These are phyloP conservation scores for Penicillium riverlandense DNA, from an alignment of 495 filamentous ascomycete genomes.

Conservation along the genomic window DNA sequence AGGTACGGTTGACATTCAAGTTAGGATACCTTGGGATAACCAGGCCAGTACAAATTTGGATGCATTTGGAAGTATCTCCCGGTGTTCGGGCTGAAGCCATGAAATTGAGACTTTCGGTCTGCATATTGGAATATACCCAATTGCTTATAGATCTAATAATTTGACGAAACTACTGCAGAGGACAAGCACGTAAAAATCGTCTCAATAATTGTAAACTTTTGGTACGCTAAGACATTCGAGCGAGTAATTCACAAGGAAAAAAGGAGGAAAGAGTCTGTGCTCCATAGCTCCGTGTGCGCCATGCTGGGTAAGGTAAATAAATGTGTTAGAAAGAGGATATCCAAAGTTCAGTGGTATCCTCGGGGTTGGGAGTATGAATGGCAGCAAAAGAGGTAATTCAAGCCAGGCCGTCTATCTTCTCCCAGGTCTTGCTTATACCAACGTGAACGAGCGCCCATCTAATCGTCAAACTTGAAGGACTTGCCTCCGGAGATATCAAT, in stretches of 20 bases:
- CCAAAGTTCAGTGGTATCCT: not conserved
- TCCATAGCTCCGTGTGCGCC: constrained; percentile 22
- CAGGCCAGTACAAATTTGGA: too few relatives aligned
- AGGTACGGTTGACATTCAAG: too few relatives aligned
- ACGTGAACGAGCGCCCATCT: constrained; percentile 10
- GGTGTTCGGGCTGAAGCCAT: too few relatives aligned
- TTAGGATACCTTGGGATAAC: too few relatives aligned
- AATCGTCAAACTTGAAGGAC: constrained; percentile 85
- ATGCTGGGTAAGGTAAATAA: constrained; percentile 12
- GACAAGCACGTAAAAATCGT: too few relatives aligned
- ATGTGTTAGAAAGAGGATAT: not conserved
- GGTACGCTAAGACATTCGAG: constrained; percentile 9
- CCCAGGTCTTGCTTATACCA: too few relatives aligned
- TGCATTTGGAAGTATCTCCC: too few relatives aligned
- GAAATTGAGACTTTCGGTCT: too few relatives aligned
- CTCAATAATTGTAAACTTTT: constrained; percentile 7
- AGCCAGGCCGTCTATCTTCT: too few relatives aligned
- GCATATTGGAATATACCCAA: too few relatives aligned
- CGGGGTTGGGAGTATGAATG: not conserved
- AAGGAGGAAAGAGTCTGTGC: not conserved
- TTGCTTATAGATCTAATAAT: too few relatives aligned
- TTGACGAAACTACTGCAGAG: too few relatives aligned
- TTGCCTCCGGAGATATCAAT: constrained; percentile 65
- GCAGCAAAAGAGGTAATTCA: not conserved
- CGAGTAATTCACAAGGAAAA: constrained; percentile 7